Conservation (phyloP, 2,329 filamentous ascomycete genomes). For the Thermoascus crustaceus region DNA sequence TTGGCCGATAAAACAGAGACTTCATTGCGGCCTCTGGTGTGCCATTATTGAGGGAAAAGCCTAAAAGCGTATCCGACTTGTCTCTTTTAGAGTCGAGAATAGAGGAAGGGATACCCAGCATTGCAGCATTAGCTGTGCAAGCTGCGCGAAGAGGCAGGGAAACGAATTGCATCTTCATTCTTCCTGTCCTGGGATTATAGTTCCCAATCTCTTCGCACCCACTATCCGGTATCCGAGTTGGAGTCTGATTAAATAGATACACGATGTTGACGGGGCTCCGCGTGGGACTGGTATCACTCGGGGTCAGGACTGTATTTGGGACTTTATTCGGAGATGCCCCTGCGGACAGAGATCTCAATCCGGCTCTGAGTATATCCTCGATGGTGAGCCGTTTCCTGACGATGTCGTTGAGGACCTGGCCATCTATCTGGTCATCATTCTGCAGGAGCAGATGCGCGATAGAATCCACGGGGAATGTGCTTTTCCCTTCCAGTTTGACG, state of each 20-base stretch:
- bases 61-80: background rate
- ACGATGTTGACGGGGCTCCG: background rate
- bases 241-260: too few species aligned
- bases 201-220: background rate
- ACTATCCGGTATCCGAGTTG: too few species aligned
- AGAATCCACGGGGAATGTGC: background rate
- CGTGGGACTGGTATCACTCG: background rate
- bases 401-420: background rate
- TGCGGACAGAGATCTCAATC: background rate
- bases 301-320: background rate
- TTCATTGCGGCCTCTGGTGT: background rate
- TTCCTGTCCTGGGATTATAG: background rate
- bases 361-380: background rate
- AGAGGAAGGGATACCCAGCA: background rate
- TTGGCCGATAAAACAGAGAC: background rate
- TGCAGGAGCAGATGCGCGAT: background rate
- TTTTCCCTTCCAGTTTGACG: background rate
- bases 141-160: background rate
- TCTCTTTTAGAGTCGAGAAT: background rate
- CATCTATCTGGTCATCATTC: background rate
- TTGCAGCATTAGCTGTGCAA: background rate
- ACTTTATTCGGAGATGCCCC: background rate
- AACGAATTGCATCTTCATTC: background rate
- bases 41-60: background rate
- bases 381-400: background rate